phyloP scores from a whole-genome alignment of 306 rosid species.

The Quercus engelmannii region DNA sequence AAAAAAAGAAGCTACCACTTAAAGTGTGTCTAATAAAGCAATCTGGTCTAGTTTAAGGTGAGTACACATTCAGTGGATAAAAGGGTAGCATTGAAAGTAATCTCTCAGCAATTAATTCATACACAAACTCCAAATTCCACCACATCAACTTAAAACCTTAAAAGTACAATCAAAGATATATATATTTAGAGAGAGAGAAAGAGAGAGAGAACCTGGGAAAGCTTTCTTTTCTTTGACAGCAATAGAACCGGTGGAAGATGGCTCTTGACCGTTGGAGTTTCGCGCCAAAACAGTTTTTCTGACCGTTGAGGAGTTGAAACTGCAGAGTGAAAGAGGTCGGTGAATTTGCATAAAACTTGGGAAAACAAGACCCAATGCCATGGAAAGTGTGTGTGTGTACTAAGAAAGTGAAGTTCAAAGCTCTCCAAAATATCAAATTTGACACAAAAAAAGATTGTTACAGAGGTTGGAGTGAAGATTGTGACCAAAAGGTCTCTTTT shows the following conservation, averaged over 20 bases:
- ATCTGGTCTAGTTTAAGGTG: background rate
- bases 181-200: background rate
- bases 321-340: background rate
- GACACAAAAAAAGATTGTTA: background rate
- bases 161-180: background rate
- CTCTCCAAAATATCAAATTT: background rate
- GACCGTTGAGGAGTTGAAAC: slow-evolving; percentile 9
- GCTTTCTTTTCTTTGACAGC: slow-evolving; percentile 27
- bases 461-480: background rate
- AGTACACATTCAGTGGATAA: background rate
- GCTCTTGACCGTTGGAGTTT: slow-evolving; percentile 33
- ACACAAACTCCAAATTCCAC: background rate
- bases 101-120: background rate
- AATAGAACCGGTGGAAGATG: slow-evolving; percentile 27
- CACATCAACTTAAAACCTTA: background rate
- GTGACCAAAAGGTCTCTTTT: background rate
- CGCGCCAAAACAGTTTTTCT: slow-evolving; percentile 37
- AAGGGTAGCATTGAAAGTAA: background rate
- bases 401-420: background rate
- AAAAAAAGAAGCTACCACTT: background rate
- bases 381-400: background rate
- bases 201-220: slow-evolving; percentile 34
- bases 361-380: slow-evolving; percentile 24
- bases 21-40: background rate
- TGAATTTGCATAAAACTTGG: slow-evolving; percentile 19